phyloP scores from a whole-genome alignment of 768 basidiomycete species.

The Russula sp. region DNA sequence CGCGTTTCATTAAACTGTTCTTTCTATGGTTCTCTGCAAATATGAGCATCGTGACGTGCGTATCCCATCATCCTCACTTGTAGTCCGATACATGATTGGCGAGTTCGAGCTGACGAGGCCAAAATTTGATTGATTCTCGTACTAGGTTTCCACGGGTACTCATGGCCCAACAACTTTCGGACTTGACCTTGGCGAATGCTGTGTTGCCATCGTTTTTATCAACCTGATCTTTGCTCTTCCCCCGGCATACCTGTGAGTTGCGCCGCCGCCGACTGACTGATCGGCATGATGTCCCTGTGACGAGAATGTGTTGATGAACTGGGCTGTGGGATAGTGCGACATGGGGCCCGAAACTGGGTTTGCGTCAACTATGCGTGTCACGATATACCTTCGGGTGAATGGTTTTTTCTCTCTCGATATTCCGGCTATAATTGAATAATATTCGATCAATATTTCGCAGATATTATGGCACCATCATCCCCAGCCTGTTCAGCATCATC shows the following conservation, averaged over 20 bases:
- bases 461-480: conserved; percentile 51
- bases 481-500: conserved; percentile 49
- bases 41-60: conserved; percentile 42
- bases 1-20: conserved; percentile 42
- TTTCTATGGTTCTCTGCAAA: conserved; percentile 44
- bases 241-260: conserved; percentile 45
- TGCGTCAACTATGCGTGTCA: conserved; percentile 81
- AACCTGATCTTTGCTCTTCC: conserved; percentile 43
- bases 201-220: conserved; percentile 46
- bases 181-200: conserved; percentile 45
- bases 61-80: background rate
- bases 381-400: conserved; percentile 54
- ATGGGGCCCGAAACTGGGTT: conserved; percentile 76
- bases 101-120: background rate
- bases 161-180: conserved; percentile 46
- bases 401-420: conserved; percentile 16
- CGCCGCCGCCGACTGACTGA: background rate
- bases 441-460: conserved; percentile 37
- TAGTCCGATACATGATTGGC: too few relatives aligned
- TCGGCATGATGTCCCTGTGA: background rate
- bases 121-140: background rate
- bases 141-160: conserved; percentile 47
- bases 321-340: conserved; percentile 44
- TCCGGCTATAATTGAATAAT: background rate
- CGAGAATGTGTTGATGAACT: conserved; percentile 1